Evolutionary conservation across 2,329 filamentous ascomycete species (phyloP).

Genomic region (Epichloe coenophiala): DNA sequence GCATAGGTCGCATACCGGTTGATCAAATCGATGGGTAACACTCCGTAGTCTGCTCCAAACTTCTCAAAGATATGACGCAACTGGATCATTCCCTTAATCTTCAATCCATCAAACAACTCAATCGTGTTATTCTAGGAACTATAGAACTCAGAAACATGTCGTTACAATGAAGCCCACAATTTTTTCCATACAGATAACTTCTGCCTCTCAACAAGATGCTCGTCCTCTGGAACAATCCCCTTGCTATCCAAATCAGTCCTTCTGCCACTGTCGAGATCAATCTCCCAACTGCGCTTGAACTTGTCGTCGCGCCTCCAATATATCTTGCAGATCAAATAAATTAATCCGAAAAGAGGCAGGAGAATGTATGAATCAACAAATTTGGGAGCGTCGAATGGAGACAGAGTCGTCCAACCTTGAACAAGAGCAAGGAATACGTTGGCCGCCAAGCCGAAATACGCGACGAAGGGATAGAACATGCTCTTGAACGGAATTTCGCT

Average conservation of each 20-base stretch:
- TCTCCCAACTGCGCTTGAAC: conserved; percentile 34
- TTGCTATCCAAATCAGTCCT: conserved; percentile 40
- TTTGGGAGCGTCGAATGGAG: conserved; percentile 41
- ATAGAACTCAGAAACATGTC: conserved; percentile 4
- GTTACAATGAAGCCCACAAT: conserved; percentile 28
- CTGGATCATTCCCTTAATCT: no score
- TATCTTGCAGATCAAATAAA: conserved; percentile 42
- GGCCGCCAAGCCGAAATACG: conserved; percentile 43
- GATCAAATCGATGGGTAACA: no score
- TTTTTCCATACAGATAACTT: conserved; percentile 29
- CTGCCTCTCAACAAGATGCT: conserved; percentile 13
- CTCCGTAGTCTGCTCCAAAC: no score
- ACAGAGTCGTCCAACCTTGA: conserved; percentile 47
- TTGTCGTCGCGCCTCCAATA: conserved; percentile 35
- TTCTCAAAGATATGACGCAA: no score
- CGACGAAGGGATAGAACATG: conserved; percentile 41
- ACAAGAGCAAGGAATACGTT: conserved; percentile 47
- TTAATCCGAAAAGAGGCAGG: conserved; percentile 43
- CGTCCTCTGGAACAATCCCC: conserved; percentile 15
- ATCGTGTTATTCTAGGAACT: conserved; percentile 10
- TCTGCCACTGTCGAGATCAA: conserved; percentile 43
- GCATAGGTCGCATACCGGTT: no score
- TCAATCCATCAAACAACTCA: no score
- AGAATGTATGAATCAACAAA: conserved; percentile 53
- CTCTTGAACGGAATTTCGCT: conserved; percentile 43